These are phyloP conservation scores for Primulina eburnea DNA, from an alignment of 257 asterid genomes.

Conservation along the genomic window DNA sequence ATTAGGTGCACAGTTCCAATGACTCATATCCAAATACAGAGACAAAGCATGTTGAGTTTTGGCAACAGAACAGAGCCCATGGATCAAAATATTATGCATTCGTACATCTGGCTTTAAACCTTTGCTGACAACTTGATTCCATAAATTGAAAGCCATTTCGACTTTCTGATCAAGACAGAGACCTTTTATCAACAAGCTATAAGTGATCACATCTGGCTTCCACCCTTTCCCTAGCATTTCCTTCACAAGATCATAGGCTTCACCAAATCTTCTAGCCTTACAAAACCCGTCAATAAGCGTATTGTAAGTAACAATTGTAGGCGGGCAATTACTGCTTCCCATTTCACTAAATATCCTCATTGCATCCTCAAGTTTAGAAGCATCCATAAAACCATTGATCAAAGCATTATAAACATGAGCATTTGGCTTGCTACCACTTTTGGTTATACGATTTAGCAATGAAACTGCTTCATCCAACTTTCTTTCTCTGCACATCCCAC, in stretches of 20 bases:
- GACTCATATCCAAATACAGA: constrained; percentile 63
- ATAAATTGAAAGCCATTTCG: constrained; percentile 66
- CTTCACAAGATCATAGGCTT: constrained; percentile 66
- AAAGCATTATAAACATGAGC: constrained; percentile 66
- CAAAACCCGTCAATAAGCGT: constrained; percentile 76
- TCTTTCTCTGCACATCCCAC: constrained; percentile 62
- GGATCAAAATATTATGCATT: constrained; percentile 89
- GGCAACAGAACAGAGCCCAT: constrained; percentile 79
- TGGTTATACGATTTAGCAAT: constrained; percentile 49
- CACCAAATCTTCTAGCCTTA: constrained; percentile 58
- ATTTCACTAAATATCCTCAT: constrained; percentile 47
- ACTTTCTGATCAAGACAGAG: constrained; percentile 60
- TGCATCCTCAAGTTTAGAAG: constrained; percentile 68
- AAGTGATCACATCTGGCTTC: constrained; percentile 64
- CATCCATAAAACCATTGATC: constrained; percentile 59
- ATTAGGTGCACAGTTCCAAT: constrained; percentile 54
- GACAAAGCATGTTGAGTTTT: constrained; percentile 52
- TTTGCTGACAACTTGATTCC: constrained; percentile 46
- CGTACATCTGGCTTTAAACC: constrained; percentile 77
- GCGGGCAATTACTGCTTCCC: constrained; percentile 44
- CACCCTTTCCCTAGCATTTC: constrained; percentile 71
- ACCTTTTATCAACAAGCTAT: constrained; percentile 75
- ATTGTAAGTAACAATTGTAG: constrained; percentile 71
- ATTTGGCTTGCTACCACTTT: constrained; percentile 53
- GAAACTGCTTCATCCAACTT: constrained; percentile 66